These are phyloP conservation scores for Acacia acuminata DNA, from an alignment of 306 rosid species.

Conservation along the genomic window DNA sequence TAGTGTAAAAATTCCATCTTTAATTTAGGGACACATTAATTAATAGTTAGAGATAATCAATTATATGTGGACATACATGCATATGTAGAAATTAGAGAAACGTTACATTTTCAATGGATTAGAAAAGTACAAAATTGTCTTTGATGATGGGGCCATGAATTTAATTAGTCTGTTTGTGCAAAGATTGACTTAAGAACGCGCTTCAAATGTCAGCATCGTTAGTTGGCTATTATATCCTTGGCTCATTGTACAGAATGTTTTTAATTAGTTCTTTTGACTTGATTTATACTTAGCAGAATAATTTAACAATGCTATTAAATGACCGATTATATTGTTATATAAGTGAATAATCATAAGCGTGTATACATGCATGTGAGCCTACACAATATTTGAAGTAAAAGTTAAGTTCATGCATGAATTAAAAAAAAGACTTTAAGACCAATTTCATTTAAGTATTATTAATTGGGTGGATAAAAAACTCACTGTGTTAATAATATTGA, in stretches of 20 bases:
- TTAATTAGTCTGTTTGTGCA: neutral
- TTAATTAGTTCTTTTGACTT: neutral
- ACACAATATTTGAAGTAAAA: neutral
- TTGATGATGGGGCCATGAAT: neutral
- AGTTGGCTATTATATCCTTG: neutral
- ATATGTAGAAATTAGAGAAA: neutral
- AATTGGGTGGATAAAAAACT: too few relatives aligned
- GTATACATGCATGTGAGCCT: neutral
- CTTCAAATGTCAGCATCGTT: neutral
- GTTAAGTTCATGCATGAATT: too few relatives aligned
- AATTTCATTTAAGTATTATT: too few relatives aligned
- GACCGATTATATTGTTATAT: neutral
- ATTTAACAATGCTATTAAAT: neutral
- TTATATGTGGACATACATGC: neutral
- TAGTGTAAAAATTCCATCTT: neutral
- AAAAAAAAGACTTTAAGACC: too few relatives aligned
- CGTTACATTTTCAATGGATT: neutral
- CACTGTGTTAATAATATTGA: too few relatives aligned
- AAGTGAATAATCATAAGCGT: neutral
- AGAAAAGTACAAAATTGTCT: neutral
- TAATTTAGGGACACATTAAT: neutral
- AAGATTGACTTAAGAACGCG: neutral
- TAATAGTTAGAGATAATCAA: neutral
- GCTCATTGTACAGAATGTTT: neutral
- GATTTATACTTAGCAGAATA: neutral